phyloP scores from a whole-genome alignment of 1,284 basidiomycete genomes.

The Microbotryum intermedium region DNA sequence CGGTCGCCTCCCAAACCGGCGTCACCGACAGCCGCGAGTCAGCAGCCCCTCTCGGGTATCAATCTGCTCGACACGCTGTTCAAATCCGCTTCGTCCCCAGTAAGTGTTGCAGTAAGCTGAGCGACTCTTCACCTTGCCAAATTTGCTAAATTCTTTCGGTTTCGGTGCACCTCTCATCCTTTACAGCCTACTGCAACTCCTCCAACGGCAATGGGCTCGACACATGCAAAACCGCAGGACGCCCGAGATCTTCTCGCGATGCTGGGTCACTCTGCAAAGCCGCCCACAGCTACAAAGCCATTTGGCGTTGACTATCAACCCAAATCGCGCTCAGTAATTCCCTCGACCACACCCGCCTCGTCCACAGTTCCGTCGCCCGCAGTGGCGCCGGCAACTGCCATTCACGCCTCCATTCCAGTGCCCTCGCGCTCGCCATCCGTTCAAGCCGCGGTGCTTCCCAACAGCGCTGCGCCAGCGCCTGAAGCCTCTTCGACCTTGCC shows the following conservation, averaged over 20 bases:
- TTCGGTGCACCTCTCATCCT: no score
- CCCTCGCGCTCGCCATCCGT: not conserved
- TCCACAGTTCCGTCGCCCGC: not conserved
- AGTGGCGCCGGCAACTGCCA: not conserved
- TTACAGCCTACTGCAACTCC: not conserved
- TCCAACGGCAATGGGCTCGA: no score
- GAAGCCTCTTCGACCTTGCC: not conserved
- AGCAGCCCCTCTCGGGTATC: constrained; percentile 8
- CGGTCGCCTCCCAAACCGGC: constrained; percentile 7
- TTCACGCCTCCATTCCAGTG: not conserved
- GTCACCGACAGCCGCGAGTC: constrained; percentile 8
- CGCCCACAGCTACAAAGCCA: not conserved
- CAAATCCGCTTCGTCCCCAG: constrained; percentile 29
- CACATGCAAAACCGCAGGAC: constrained; percentile 3
- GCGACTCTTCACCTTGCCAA: not conserved
- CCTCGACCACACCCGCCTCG: not conserved
- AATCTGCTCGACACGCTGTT: constrained; percentile 31
- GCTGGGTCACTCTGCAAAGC: constrained; percentile 8
- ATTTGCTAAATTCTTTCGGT: no score
- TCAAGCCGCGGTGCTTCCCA: not conserved
- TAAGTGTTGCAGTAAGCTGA: not conserved
- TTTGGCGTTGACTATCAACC: not conserved
- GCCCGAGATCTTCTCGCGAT: constrained; percentile 16
- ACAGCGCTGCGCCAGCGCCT: not conserved
- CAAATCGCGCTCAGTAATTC: no score